Percentiles rank a stretch among this genome's conserved stretches.
Evolutionary conservation across 768 basidiomycete species (phyloP).

Genomic region (Kwoniella bestiolae): DNA sequence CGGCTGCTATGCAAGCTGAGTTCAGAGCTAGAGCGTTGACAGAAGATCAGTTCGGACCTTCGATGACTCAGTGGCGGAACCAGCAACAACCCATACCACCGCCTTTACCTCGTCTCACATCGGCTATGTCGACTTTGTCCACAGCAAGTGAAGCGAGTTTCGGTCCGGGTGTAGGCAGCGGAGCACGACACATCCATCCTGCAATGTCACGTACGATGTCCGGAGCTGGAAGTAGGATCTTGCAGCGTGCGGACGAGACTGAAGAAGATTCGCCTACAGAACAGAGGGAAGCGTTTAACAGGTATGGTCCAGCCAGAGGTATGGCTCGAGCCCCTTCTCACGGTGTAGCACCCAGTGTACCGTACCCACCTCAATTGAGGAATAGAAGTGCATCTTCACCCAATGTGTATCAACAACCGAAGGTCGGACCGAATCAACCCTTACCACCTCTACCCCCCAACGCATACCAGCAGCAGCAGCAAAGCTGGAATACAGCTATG

Average conservation of each 20-base stretch:
- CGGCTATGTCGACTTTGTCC: conserved; percentile 51
- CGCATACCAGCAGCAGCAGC: conserved; percentile 6
- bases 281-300: conserved; percentile 22
- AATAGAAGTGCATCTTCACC: conserved; percentile 59
- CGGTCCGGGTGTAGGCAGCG: conserved; percentile 19
- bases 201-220: conserved; percentile 25
- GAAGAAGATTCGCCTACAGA: conserved; percentile 40
- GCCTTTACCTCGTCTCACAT: conserved; percentile 51
- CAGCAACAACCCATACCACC: conserved; percentile 60
- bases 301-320: conserved; percentile 31
- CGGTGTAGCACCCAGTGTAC: conserved; percentile 27
- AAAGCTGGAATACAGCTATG: neutral
- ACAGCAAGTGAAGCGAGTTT: conserved; percentile 46
- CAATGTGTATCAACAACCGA: conserved; percentile 57
- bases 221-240: conserved; percentile 12
- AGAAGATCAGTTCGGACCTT: conserved; percentile 69
- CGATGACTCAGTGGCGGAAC: conserved; percentile 69
- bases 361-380: conserved; percentile 52
- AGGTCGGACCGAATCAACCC: conserved; percentile 19
- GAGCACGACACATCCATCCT: neutral
- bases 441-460: conserved; percentile 17
- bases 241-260: conserved; percentile 39
- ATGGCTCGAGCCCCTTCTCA: conserved; percentile 47
- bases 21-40: conserved; percentile 69
- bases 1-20: conserved; percentile 64